Conservation (phyloP, 805 yeast genomes). For the Teunomyces tritomae region DNA sequence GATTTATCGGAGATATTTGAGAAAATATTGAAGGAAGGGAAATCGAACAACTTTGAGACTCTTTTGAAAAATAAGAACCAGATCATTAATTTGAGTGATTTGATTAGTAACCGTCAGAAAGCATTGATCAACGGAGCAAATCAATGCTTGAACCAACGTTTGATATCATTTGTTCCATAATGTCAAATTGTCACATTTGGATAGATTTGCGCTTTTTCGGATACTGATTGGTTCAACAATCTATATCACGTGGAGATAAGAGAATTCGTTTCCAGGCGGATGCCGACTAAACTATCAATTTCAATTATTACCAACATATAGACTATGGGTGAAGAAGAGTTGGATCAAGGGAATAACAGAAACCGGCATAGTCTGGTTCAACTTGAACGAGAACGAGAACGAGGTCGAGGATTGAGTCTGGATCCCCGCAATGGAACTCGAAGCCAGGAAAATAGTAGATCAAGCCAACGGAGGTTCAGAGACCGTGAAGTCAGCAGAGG, state of each 20-base stretch:
- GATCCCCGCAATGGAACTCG: not conserved
- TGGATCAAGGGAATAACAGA: not conserved
- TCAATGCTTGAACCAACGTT: conserved; percentile 37
- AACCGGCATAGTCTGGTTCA: not conserved
- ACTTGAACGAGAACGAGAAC: not conserved
- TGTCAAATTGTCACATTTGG: no score
- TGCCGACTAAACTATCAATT: no score
- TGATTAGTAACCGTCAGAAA: conserved; percentile 40
- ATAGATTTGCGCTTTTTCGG: not conserved
- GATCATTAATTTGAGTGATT: conserved; percentile 42
- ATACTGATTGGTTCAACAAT: not conserved
- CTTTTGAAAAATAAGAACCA: conserved; percentile 37
- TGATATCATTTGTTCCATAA: conserved; percentile 19
- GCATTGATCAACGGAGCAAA: conserved; percentile 45
- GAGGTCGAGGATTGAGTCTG: not conserved
- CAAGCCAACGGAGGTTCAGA: not conserved
- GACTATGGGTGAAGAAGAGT: not conserved
- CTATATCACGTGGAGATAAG: not conserved
- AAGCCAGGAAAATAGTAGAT: conserved; percentile 1
- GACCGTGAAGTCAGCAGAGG: not conserved
- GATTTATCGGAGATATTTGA: conserved; percentile 62
- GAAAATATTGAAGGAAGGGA: conserved; percentile 29
- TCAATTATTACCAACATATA: no score
- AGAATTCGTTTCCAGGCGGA: not conserved
- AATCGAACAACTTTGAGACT: conserved; percentile 12